These are phyloP conservation scores for Diaporthe sp. DNA, from an alignment of 2,329 filamentous ascomycete genomes.

Conservation along the genomic window DNA sequence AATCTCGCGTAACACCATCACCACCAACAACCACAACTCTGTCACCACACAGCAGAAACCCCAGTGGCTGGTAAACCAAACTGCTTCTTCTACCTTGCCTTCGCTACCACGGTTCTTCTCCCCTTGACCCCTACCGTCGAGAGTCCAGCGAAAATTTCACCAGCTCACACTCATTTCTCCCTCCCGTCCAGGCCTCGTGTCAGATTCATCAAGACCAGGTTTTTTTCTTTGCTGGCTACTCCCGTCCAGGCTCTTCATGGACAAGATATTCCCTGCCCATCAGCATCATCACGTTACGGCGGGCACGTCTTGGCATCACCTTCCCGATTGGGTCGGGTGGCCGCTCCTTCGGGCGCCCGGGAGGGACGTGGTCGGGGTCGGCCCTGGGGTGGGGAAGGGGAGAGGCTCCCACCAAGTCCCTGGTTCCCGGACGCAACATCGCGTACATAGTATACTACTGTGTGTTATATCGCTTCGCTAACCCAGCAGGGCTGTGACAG, in stretches of 20 bases:
- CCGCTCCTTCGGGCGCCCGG: background rate
- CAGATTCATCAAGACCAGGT: background rate
- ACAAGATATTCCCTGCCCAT: background rate
- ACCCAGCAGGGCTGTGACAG: constrained; percentile 16
- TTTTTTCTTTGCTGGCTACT: too few species aligned
- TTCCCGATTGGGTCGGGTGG: background rate
- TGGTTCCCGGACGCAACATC: constrained; percentile 12
- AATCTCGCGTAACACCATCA: constrained; percentile 17
- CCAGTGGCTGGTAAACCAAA: constrained; percentile 13
- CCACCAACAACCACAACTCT: constrained; percentile 1
- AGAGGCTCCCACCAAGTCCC: background rate
- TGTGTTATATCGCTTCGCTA: constrained; percentile 12
- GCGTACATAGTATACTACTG: background rate
- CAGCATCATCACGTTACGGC: constrained; percentile 6
- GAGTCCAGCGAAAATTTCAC: background rate
- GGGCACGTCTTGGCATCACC: constrained; percentile 15
- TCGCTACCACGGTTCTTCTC: background rate
- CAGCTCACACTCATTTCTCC: background rate
- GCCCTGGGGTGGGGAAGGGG: background rate
- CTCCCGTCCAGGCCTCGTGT: background rate
- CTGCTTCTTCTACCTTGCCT: background rate
- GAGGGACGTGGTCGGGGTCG: background rate
- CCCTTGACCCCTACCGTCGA: background rate
- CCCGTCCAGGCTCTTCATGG: background rate
- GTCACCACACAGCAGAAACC: background rate